These are phyloP conservation scores for Stramenopiles sp. DNA, from an alignment of 352 stramenopile genomes.

Conservation along the genomic window DNA sequence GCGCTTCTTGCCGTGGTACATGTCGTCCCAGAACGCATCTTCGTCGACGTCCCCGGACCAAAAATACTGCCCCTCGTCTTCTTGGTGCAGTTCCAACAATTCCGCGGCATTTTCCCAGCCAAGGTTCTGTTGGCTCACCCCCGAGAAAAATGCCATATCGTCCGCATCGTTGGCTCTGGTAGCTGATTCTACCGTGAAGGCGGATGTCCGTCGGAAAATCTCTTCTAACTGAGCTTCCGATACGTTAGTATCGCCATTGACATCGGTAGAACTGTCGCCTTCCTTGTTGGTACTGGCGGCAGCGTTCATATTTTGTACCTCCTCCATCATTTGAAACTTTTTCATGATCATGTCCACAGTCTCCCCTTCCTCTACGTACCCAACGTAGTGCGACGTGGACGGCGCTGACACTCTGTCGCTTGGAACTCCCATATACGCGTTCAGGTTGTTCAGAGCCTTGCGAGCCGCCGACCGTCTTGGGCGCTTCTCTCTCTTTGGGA, in stretches of 20 bases:
- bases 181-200: neutral
- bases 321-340: neutral
- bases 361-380: neutral
- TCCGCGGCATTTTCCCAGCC: neutral
- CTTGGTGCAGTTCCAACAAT: neutral
- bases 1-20: neutral
- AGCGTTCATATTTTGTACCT: neutral
- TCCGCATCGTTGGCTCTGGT: neutral
- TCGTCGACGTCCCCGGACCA: neutral
- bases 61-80: conserved; percentile 1
- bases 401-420: neutral
- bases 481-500: too few species aligned
- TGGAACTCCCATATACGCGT: neutral
- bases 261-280: neutral
- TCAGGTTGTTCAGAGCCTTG: neutral
- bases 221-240: neutral
- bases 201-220: neutral
- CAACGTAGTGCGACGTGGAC: neutral
- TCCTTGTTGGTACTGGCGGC: neutral
- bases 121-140: neutral
- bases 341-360: conserved; percentile 4
- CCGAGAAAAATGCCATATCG: neutral
- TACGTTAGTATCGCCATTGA: neutral
- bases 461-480: neutral
- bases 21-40: neutral